Conservation (phyloP, 805 yeast genomes). For the Candida glaebosa region DNA sequence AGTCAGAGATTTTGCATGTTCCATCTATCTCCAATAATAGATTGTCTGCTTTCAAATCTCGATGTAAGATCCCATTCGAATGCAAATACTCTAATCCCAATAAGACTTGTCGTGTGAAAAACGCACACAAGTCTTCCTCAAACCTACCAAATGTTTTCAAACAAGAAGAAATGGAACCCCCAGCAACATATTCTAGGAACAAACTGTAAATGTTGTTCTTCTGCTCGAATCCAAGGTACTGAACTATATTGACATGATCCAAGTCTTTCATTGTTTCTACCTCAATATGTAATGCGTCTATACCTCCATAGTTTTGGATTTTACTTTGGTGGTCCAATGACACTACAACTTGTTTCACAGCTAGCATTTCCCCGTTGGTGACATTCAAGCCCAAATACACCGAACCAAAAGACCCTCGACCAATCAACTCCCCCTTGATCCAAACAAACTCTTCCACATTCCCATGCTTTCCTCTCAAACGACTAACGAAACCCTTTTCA, state of each 20-base stretch:
- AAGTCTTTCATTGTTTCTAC: constrained; percentile 91
- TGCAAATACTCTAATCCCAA: constrained; percentile 87
- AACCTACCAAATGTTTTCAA: constrained; percentile 80
- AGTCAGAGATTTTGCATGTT: constrained; percentile 90
- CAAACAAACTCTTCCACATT: constrained; percentile 86
- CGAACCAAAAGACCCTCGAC: constrained; percentile 94
- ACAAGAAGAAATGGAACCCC: constrained; percentile 91
- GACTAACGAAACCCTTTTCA: constrained; percentile 61
- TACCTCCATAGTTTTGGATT: constrained; percentile 52
- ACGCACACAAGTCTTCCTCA: constrained; percentile 71
- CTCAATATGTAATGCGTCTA: constrained; percentile 83
- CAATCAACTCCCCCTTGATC: constrained; percentile 96
- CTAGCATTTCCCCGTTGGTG: constrained; percentile 98
- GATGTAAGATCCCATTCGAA: constrained; percentile 79
- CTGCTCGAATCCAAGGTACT: constrained; percentile 90
- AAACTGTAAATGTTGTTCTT: constrained; percentile 71
- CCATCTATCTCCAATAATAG: constrained; percentile 86
- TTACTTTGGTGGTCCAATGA: constrained; percentile 12
- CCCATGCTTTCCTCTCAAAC: constrained; percentile 58
- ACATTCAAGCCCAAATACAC: constrained; percentile 90
- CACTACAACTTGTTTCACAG: constrained; percentile 89
- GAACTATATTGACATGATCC: constrained; percentile 92
- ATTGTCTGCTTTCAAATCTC: constrained; percentile 95
- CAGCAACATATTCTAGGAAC: constrained; percentile 94
- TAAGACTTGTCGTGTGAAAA: constrained; percentile 74